phyloP scores from a whole-genome alignment of 768 basidiomycete genomes.

The Psilocybe tampanensis region DNA sequence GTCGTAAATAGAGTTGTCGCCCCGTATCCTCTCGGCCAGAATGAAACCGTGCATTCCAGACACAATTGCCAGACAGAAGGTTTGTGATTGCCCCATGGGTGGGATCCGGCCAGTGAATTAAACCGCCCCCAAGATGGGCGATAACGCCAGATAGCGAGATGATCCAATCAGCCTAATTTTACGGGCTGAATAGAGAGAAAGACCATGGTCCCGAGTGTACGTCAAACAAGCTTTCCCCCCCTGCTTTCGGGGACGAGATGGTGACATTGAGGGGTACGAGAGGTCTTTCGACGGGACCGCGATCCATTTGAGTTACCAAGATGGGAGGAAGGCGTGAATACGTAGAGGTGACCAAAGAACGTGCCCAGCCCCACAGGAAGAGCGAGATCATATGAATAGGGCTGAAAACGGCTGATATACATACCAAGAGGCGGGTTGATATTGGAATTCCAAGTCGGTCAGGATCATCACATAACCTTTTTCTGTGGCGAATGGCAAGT shows the following conservation, averaged over 20 bases:
- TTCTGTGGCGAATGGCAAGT: background rate
- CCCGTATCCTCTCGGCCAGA: background rate
- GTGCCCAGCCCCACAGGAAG: conserved; percentile 3
- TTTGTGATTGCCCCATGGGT: background rate
- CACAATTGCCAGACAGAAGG: background rate
- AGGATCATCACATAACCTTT: background rate
- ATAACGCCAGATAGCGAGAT: conserved; percentile 2
- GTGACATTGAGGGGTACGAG: conserved; percentile 2
- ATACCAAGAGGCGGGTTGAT: no score
- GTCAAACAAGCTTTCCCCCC: conserved; percentile 18
- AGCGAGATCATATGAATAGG: conserved; percentile 1
- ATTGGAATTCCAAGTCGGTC: background rate
- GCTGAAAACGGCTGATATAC: no score
- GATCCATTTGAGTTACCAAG: background rate
- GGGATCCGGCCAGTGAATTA: conserved; percentile 10
- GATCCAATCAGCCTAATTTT: conserved; percentile 8
- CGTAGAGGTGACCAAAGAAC: background rate
- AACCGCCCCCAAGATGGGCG: background rate
- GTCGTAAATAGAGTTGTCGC: no score
- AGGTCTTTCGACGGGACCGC: background rate
- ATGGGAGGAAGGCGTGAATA: background rate
- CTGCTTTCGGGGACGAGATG: background rate
- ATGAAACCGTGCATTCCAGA: conserved; percentile 1
- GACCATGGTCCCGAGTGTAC: conserved; percentile 5
- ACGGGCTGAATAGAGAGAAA: conserved; percentile 6